These are phyloP conservation scores for Penicillium desertorum DNA, from an alignment of 495 filamentous ascomycete species.

Conservation along the genomic window DNA sequence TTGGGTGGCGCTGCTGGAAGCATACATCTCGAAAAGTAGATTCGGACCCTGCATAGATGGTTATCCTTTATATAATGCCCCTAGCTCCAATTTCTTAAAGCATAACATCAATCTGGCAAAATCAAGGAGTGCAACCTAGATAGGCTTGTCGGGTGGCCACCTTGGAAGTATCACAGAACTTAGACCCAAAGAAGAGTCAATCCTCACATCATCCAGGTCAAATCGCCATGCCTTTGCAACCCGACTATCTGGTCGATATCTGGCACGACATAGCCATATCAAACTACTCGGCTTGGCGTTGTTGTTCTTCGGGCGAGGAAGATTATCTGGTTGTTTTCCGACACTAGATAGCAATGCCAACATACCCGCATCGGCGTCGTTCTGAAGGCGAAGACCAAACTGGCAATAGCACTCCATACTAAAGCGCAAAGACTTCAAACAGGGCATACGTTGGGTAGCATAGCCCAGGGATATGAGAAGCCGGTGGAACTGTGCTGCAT, in stretches of 20 bases:
- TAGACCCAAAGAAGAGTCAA: background rate
- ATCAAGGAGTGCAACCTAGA: background rate
- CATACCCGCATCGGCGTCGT: no score
- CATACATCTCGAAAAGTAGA: background rate
- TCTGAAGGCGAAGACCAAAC: background rate
- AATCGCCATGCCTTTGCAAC: background rate
- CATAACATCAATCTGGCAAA: background rate
- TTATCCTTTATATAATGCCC: background rate
- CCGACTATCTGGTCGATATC: background rate
- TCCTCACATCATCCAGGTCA: background rate
- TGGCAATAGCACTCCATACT: background rate
- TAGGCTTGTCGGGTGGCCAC: background rate
- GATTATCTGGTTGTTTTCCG: no score
- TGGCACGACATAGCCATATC: background rate
- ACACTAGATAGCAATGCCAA: no score
- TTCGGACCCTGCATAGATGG: background rate
- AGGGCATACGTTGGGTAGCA: background rate
- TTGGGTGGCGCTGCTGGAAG: background rate
- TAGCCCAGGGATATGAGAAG: conserved; percentile 1
- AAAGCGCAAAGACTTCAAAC: background rate
- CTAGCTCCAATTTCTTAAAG: background rate
- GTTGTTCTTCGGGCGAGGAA: no score
- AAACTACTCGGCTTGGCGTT: background rate
- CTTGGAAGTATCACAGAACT: background rate
- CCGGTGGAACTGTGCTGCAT: background rate